These are phyloP conservation scores for Gracilaria gracilis DNA, from an alignment of 23 red algal species.

Conservation along the genomic window DNA sequence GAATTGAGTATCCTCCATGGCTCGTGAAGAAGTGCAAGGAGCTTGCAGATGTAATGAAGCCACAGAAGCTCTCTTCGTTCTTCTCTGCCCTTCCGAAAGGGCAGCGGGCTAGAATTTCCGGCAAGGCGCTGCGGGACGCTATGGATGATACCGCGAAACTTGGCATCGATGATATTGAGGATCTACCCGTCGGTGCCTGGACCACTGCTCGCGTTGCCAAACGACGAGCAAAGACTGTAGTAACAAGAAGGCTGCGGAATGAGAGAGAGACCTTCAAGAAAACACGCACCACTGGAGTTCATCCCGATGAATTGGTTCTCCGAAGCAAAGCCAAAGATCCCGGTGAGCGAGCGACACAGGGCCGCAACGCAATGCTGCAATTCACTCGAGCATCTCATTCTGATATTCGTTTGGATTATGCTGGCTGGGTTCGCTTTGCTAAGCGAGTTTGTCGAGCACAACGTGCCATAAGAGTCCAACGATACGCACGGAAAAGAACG, in stretches of 20 bases:
- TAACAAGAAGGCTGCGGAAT: slow-evolving; percentile 30
- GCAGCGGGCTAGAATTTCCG: background rate
- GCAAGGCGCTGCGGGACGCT: slow-evolving; percentile 32
- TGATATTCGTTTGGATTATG: slow-evolving; percentile 54
- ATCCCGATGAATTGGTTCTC: slow-evolving; percentile 18
- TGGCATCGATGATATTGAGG: slow-evolving; percentile 72
- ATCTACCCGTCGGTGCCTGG: slow-evolving; percentile 50
- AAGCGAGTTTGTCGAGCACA: slow-evolving; percentile 79
- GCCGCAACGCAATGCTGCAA: slow-evolving; percentile 33
- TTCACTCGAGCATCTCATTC: slow-evolving; percentile 45
- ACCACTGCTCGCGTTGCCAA: slow-evolving; percentile 48
- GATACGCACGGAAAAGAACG: slow-evolving; percentile 51
- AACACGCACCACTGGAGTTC: background rate
- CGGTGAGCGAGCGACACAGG: slow-evolving; percentile 1
- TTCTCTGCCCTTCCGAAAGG: slow-evolving; percentile 64
- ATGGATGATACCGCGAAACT: slow-evolving; percentile 50
- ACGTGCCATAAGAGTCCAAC: slow-evolving; percentile 41
- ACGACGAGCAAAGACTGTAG: slow-evolving; percentile 37
- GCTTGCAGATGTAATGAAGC: slow-evolving; percentile 58
- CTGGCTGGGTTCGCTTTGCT: slow-evolving; percentile 66
- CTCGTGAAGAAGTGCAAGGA: slow-evolving; percentile 71
- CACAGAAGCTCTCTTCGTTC: slow-evolving; percentile 68
- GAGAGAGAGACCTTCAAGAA: slow-evolving; percentile 3
- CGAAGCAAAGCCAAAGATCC: slow-evolving; percentile 30
- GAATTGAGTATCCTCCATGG: slow-evolving; percentile 88